phyloP scores from a whole-genome alignment of 1,284 basidiomycete species.

The Trichosporon ovoides region DNA sequence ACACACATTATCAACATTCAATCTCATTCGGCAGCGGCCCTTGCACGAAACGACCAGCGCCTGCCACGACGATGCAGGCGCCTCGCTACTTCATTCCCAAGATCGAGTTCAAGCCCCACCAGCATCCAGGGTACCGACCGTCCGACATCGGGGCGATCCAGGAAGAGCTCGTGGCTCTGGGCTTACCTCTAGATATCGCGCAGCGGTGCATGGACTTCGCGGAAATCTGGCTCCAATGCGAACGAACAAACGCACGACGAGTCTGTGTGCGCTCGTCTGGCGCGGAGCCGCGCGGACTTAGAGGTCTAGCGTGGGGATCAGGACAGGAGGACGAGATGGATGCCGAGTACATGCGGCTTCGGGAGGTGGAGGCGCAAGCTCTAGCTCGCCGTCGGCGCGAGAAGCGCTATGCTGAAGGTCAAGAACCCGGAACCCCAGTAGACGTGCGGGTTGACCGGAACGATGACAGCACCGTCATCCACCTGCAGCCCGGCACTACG shows the following conservation, averaged over 20 bases:
- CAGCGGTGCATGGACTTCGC: slow-evolving; percentile 30
- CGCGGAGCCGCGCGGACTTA: slow-evolving; percentile 9
- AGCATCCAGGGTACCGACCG: slow-evolving; percentile 14
- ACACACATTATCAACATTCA: background rate
- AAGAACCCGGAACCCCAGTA: slow-evolving; percentile 7
- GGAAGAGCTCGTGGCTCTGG: slow-evolving; percentile 9
- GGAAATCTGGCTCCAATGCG: slow-evolving; percentile 27
- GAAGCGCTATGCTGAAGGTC: background rate
- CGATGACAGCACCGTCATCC: background rate
- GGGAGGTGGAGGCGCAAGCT: background rate
- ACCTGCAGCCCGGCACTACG: background rate
- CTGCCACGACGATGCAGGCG: background rate
- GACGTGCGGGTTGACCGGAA: background rate
- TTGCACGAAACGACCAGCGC: background rate
- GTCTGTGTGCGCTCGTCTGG: slow-evolving; percentile 25
- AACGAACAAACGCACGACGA: slow-evolving; percentile 13
- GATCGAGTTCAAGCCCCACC: slow-evolving; percentile 10
- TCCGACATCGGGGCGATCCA: slow-evolving; percentile 17
- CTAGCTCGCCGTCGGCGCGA: background rate
- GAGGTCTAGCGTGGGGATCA: slow-evolving; percentile 15
- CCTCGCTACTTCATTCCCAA: slow-evolving; percentile 4
- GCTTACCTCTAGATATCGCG: slow-evolving; percentile 30
- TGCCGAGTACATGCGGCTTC: slow-evolving; percentile 6
- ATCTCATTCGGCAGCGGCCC: background rate
- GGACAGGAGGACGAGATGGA: slow-evolving; percentile 31